A percentile compares a stretch with the other conserved stretches of the same genome.
These are phyloP conservation scores for Cystoderma amianthinum DNA, from an alignment of 768 basidiomycete species.

Conservation along the genomic window DNA sequence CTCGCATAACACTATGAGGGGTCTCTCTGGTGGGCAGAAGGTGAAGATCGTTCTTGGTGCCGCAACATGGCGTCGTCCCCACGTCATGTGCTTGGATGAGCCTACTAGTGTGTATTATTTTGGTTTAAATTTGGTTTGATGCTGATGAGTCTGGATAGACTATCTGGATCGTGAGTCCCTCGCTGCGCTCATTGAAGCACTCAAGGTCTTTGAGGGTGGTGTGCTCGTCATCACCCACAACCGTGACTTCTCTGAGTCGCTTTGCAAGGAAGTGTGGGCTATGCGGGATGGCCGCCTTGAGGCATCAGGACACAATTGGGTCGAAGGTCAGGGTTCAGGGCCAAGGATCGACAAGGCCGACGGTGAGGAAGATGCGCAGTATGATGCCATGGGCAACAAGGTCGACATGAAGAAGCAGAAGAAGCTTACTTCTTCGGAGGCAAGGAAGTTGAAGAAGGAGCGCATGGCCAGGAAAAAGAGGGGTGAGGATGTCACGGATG, in stretches of 20 bases:
- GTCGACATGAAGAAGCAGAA: constrained; percentile 77
- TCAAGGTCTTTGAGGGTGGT: constrained; percentile 98
- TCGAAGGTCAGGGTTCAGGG: constrained; percentile 96
- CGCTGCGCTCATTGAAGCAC: constrained; percentile 95
- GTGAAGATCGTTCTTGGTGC: constrained; percentile 99
- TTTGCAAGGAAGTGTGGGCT: constrained; percentile 98
- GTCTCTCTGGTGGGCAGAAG: constrained; percentile 98
- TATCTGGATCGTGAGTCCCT: constrained; percentile 99
- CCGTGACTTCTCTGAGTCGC: constrained; percentile 97
- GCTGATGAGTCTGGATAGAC: constrained; percentile 38
- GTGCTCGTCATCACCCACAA: constrained; percentile 97
- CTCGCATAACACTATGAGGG: constrained; percentile 98
- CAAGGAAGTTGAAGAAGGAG: constrained; percentile 94
- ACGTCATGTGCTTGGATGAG: constrained; percentile 95
- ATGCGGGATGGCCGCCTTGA: constrained; percentile 96
- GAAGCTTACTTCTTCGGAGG: constrained; percentile 79
- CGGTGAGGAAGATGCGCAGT: constrained; percentile 85
- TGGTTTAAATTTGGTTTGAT: neutral
- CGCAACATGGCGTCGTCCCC: constrained; percentile 98
- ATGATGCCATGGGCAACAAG: constrained; percentile 99
- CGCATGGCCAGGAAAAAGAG: constrained; percentile 87
- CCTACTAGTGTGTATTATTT: constrained; percentile 66
- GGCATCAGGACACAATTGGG: constrained; percentile 99
- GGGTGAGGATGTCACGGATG: constrained; percentile 73
- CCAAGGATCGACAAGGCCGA: constrained; percentile 91